Evolutionary conservation across 2,329 filamentous ascomycete species (phyloP).

Genomic region (Aspergillus ruber): DNA sequence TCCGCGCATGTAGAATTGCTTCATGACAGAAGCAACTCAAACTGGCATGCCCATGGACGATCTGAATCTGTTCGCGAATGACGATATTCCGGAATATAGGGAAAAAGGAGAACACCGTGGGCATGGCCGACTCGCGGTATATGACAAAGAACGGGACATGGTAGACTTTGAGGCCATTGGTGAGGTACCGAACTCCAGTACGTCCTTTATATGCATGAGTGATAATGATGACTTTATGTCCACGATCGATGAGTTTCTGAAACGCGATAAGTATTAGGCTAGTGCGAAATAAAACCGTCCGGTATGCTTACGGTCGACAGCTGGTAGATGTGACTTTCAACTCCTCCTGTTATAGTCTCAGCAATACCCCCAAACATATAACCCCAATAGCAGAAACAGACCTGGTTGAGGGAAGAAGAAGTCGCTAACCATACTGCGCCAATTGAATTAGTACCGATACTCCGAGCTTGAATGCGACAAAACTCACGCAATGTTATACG

Average conservation of each 20-base stretch:
- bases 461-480: slow-evolving; percentile 3
- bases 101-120: slow-evolving; percentile 97
- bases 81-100: slow-evolving; percentile 96
- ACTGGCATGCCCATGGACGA: slow-evolving; percentile 95
- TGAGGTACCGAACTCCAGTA: slow-evolving; percentile 88
- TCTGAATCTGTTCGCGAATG: slow-evolving; percentile 88
- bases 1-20: slow-evolving; percentile 86
- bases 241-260: slow-evolving; percentile 88
- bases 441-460: slow-evolving; percentile 19
- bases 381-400: slow-evolving; percentile 18
- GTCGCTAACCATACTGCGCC: slow-evolving; percentile 81
- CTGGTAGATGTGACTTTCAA: slow-evolving; percentile 98
- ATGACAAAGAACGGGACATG: slow-evolving; percentile 95
- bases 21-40: slow-evolving; percentile 91
- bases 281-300: not conserved
- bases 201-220: slow-evolving; percentile 91
- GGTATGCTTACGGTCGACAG: slow-evolving; percentile 60
- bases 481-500: slow-evolving; percentile 63
- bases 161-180: slow-evolving; percentile 97
- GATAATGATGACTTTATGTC: slow-evolving; percentile 96
- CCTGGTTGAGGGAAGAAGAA: slow-evolving; percentile 97
- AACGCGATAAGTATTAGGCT: slow-evolving; percentile 5
- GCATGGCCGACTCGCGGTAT: slow-evolving; percentile 87
- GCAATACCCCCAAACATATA: not conserved
- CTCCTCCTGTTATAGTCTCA: slow-evolving; percentile 53